Percentiles rank a stretch among this genome's conserved stretches.
These are phyloP conservation scores for Colletotrichum lentis DNA, from an alignment of 2,329 filamentous ascomycete species.

Conservation along the genomic window DNA sequence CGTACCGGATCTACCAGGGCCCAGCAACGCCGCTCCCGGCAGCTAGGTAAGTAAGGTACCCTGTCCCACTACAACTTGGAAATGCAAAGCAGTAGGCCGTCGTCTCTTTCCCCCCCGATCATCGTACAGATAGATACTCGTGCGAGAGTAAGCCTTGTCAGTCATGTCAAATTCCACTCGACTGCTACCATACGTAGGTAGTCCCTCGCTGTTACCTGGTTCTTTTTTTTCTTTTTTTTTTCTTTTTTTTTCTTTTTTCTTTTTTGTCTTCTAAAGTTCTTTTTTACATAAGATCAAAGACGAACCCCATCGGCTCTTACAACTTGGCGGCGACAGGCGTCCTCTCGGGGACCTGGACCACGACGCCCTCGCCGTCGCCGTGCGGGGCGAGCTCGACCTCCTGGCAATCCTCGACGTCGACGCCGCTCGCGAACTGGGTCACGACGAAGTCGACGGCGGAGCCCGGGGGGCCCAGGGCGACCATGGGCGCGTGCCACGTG, in stretches of 20 bases:
- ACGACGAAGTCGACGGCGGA: constrained; percentile 84
- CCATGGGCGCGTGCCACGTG: constrained; percentile 98
- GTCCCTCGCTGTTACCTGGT: no score
- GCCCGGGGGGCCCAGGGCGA: constrained; percentile 71
- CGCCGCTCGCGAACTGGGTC: constrained; percentile 86
- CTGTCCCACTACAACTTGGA: not conserved
- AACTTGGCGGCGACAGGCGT: constrained; percentile 30
- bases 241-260: no score
- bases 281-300: not conserved
- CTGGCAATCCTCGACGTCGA: constrained; percentile 86
- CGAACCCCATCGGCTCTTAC: constrained; percentile 4
- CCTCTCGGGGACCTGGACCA: constrained; percentile 46
- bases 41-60: not conserved
- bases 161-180: not conserved
- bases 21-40: not conserved
- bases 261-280: not conserved
- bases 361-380: constrained; percentile 52
- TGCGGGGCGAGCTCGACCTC: constrained; percentile 63
- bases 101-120: no score
- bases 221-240: no score
- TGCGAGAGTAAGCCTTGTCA: not conserved
- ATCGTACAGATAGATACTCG: not conserved
- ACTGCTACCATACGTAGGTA: not conserved
- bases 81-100: no score
- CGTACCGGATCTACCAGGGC: not conserved